Evolutionary conservation across 345 rosid species (phyloP), one percentile per base, ranked within the genome.

Genomic region (Brassica carinata): DNA sequence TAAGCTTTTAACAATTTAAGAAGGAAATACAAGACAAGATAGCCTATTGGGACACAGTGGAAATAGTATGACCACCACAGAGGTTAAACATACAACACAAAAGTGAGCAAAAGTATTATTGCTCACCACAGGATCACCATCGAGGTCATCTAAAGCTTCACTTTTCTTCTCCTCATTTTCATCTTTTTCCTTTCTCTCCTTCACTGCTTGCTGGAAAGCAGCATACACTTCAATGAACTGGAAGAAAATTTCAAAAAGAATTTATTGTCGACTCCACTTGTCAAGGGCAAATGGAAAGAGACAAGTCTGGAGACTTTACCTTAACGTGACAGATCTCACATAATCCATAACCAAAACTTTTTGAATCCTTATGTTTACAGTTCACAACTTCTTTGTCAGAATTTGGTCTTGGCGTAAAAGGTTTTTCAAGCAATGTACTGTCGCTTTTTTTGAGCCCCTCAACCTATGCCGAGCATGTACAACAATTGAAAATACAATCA

Each of bases 71-170:
- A 59, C 64, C 64, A 59, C 26, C 30, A 43, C n/a, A 61, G 10
- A 64, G 64, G 33, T 72, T 64, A 36, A 57, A 55, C 2, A 73
- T 75, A 55, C 63, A 71, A 70, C 26, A 43, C 68, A 48, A n/a
- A 73, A 63, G 63, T 43, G 29, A 45, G 23, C 14, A 29, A 73
- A 48, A 38, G 2, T 38, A 69, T 57, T 62, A 73, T 55, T 71
- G 18, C 72, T 31, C 65, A 95, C 98, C 98, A 93, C 98, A 65
- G 71, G 75, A 83, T 95, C 17, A 51, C 17, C 97, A 84, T 87
- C 88, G 78, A 93, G 87, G 80, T 93, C 98, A 83, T 91, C 90
- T n/a, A 68, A 76, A 70, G 19, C 85, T 68, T 74, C 81, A 71
- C 91, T 86, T 85, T 88, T 89, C 87, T 77, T 83, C 86, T 89